Evolutionary conservation across 768 basidiomycete species (phyloP), one percentile per base, ranked within the genome.

Genomic region (Mycena galericulata): DNA sequence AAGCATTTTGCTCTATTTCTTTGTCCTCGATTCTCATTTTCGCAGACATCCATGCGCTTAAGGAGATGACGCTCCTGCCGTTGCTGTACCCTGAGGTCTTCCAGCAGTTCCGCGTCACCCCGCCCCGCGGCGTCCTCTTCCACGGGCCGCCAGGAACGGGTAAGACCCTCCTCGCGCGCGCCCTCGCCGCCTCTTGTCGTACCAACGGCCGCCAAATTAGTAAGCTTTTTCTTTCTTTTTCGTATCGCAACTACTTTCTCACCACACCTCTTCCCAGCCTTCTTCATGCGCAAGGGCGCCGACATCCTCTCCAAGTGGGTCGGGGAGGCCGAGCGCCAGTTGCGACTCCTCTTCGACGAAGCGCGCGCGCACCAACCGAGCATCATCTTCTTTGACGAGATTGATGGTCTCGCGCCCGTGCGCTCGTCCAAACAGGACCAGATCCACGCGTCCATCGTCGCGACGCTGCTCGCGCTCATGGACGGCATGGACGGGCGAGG

Each of bases 281-380:
- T 99, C 84, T 99, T 97, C 86, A 99, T 99, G 98, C 92, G 98
- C 54, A 99, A 99, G 81, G 98, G 98, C 22, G 98, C 98, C 36
- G 98, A 99, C 79, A 95, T 94, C 72, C 85, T 99, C 30, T 97
- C 96, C 9, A 99, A 99, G 82, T 99, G 97, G 97, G 98, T 99
- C 15, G 98, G 98, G 58, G 98, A 99, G 81, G 97, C 98, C 7
- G 98, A 99, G 76, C 90, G 98, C 2, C 97, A 98, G 77, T 86
- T 99, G 3, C 90, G 98, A 1, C 86, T 98, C 43, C 85, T 99
- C 17, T 99, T 99, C 77, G 97, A 99, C 71, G 97, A 99, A 83
- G 98, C 98, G 1, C 88, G 90, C 54, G 90, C 91, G 58, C 92
- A 89, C 57, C 97, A 98, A 75, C 97, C 98, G 0, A 93, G 92